Evolutionary conservation across 306 rosid species (phyloP).

Genomic region (Benincasa hispida): DNA sequence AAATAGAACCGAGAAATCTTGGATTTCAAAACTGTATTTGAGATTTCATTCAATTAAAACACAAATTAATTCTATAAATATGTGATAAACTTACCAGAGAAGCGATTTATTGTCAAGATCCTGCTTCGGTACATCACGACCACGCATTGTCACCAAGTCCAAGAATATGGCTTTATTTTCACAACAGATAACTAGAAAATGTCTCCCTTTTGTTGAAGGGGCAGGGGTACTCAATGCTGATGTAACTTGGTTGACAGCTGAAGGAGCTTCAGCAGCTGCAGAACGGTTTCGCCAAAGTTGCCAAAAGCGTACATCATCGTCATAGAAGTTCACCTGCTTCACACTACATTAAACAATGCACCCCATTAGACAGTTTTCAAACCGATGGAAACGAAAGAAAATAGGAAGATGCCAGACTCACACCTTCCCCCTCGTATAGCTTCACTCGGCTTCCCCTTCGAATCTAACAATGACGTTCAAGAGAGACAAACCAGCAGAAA

Average conservation of each 20-base stretch:
- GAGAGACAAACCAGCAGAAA: background rate
- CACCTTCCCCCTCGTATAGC: conserved; percentile 99
- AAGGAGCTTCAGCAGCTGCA: conserved; percentile 93
- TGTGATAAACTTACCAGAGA: conserved; percentile 49
- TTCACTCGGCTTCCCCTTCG: conserved; percentile 83
- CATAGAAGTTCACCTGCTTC: conserved; percentile 86
- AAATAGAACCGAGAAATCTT: background rate
- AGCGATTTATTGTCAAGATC: conserved; percentile 95
- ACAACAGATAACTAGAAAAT: conserved; percentile 96
- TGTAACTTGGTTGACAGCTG: conserved; percentile 58
- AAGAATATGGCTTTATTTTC: conserved; percentile 91
- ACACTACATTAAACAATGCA: conserved; percentile 41
- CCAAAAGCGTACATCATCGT: conserved; percentile 96
- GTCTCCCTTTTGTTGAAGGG: conserved; percentile 90
- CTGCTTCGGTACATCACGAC: conserved; percentile 95
- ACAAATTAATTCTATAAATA: background rate
- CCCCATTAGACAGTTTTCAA: conserved; percentile 3
- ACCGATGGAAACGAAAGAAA: conserved; percentile 18
- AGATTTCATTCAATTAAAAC: background rate
- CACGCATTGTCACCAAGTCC: conserved; percentile 97
- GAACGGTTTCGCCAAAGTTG: conserved; percentile 83
- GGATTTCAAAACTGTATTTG: background rate
- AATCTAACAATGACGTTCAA: conserved; percentile 31
- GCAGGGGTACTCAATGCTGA: conserved; percentile 73
- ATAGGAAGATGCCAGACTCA: background rate